Conservation (phyloP, 2,329 filamentous ascomycete genomes). For the Botrytis elliptica region DNA sequence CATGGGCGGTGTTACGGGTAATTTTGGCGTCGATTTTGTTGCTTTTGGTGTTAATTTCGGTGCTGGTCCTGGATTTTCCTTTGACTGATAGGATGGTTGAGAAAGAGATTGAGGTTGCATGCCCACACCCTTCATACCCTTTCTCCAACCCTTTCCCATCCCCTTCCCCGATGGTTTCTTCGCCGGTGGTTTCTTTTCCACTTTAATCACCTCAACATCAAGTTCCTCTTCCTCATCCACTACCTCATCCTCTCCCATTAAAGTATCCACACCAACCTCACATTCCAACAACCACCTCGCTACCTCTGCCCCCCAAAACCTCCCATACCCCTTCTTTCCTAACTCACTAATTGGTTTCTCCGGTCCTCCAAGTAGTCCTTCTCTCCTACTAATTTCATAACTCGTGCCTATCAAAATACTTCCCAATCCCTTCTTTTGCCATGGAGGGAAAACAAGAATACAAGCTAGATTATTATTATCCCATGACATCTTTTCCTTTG, state of each 20-base stretch:
- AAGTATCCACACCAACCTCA: conserved; percentile 31
- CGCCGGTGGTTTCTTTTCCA: not conserved
- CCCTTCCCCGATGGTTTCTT: conserved; percentile 16
- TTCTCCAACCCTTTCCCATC: conserved; percentile 21
- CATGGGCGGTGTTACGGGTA: not conserved
- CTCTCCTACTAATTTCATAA: conserved; percentile 84
- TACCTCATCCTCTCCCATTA: conserved; percentile 42
- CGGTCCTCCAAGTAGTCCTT: conserved; percentile 82
- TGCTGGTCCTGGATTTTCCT: not conserved
- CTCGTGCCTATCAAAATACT: conserved; percentile 88
- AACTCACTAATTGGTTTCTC: conserved; percentile 91
- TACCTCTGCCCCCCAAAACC: conserved; percentile 85
- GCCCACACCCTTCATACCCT: conserved; percentile 20
- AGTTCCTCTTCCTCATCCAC: conserved; percentile 32
- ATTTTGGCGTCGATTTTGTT: not conserved
- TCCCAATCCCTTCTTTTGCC: conserved; percentile 87
- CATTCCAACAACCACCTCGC: conserved; percentile 60
- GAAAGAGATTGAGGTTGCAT: conserved; percentile 12
- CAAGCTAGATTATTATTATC: conserved; percentile 97
- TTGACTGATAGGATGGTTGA: not conserved
- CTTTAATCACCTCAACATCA: conserved; percentile 49
- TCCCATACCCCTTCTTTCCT: conserved; percentile 76
- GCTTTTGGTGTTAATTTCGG: not conserved
- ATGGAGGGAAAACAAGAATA: conserved; percentile 93
- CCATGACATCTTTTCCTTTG: conserved; percentile 98